Evolutionary conservation across 768 basidiomycete genomes (phyloP).

Genomic region (Podaxis carcinomalis): DNA sequence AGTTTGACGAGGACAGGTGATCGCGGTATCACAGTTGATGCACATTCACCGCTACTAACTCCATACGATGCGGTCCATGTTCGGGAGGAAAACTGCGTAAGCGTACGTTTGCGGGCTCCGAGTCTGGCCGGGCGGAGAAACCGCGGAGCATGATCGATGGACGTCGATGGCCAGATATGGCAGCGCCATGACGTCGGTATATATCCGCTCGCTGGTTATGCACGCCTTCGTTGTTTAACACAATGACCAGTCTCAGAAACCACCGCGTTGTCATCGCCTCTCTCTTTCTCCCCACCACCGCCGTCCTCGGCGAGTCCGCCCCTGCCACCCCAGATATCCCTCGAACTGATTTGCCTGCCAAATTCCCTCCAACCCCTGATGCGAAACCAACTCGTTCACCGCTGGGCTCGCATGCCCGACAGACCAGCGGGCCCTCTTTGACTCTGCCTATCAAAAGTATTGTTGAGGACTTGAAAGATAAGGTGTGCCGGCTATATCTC

Average conservation of each 20-base stretch:
- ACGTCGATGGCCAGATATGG: conserved; percentile 9
- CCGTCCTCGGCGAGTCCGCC: conserved; percentile 54
- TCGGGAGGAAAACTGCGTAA: neutral
- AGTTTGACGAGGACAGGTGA: neutral
- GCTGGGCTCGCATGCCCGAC: conserved; percentile 19
- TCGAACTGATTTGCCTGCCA: conserved; percentile 13
- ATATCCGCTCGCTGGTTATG: neutral
- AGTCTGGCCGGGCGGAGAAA: neutral
- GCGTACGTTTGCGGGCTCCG: neutral
- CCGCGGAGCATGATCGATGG: conserved; percentile 5
- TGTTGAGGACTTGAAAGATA: conserved; percentile 73
- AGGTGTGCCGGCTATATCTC: conserved; percentile 30
- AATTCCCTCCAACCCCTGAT: conserved; percentile 8
- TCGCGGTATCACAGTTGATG: neutral
- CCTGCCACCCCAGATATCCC: conserved; percentile 45
- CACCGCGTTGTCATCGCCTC: conserved; percentile 78
- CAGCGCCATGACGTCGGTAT: conserved; percentile 10
- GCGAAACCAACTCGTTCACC: conserved; percentile 9
- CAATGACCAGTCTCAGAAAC: conserved; percentile 68
- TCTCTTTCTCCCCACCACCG: conserved; percentile 79
- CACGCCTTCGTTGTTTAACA: conserved; percentile 7
- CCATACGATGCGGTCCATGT: neutral
- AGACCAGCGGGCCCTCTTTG: conserved; percentile 21
- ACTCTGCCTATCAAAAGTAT: conserved; percentile 57
- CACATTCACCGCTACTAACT: neutral